phyloP scores from a whole-genome alignment of 768 basidiomycete genomes.

The Amanita exitialis region DNA sequence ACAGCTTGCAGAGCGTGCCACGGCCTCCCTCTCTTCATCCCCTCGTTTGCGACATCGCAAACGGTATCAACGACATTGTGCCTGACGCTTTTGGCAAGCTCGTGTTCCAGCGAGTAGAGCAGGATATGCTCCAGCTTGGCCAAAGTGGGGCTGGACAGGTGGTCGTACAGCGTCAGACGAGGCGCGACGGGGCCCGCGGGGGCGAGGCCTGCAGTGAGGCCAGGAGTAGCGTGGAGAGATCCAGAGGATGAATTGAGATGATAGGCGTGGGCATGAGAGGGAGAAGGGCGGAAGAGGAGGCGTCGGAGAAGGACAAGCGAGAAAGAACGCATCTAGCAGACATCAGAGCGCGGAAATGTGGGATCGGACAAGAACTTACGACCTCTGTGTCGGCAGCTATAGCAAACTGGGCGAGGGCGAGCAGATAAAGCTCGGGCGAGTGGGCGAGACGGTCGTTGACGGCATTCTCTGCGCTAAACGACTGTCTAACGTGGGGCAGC shows the following conservation, averaged over 20 bases:
- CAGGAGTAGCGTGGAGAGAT: no score
- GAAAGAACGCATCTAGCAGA: slow-evolving; percentile 72
- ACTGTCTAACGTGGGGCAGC: neutral
- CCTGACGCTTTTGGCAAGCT: slow-evolving; percentile 47
- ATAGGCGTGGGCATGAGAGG: slow-evolving; percentile 7
- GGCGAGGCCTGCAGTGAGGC: slow-evolving; percentile 3
- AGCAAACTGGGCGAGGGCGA: slow-evolving; percentile 73
- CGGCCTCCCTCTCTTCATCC: slow-evolving; percentile 64
- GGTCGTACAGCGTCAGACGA: slow-evolving; percentile 66
- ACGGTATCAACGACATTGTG: slow-evolving; percentile 68
- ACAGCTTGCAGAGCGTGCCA: slow-evolving; percentile 78
- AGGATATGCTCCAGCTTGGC: slow-evolving; percentile 63
- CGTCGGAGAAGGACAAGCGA: slow-evolving; percentile 74
- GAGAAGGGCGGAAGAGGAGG: slow-evolving; percentile 59
- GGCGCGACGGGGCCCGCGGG: slow-evolving; percentile 12
- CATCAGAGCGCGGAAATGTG: slow-evolving; percentile 38
- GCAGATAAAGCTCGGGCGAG: slow-evolving; percentile 70
- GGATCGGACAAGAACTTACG: slow-evolving; percentile 17
- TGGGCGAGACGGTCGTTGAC: slow-evolving; percentile 74
- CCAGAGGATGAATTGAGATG: slow-evolving; percentile 5
- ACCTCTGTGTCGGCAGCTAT: slow-evolving; percentile 71
- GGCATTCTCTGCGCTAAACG: slow-evolving; percentile 59
- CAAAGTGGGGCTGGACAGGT: slow-evolving; percentile 56
- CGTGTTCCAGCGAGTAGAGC: slow-evolving; percentile 58
- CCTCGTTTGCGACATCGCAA: slow-evolving; percentile 65